phyloP scores from a whole-genome alignment of 1,284 basidiomycete species.

The Marasmius fiardii region DNA sequence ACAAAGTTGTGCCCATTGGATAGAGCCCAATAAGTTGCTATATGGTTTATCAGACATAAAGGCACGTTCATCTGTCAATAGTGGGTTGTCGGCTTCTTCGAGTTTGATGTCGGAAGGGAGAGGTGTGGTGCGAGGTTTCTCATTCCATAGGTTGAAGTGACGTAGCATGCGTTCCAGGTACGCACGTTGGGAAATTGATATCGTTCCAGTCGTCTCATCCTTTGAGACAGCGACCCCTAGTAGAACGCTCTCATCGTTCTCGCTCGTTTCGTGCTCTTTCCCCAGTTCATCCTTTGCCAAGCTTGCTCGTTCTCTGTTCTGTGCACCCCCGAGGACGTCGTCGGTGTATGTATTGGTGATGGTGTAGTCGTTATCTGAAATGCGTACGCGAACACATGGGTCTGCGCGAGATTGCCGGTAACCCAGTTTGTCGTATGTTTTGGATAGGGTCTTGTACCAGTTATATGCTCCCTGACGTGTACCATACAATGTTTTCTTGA shows the following conservation, averaged over 20 bases:
- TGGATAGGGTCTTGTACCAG: conserved; percentile 28
- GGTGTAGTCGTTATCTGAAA: not conserved
- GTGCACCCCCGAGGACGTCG: conserved; percentile 14
- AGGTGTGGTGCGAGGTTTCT: conserved; percentile 18
- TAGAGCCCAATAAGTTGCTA: not conserved
- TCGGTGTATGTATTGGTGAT: conserved; percentile 19
- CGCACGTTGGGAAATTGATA: conserved; percentile 16
- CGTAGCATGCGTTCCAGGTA: conserved; percentile 19
- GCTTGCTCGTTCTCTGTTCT: not conserved
- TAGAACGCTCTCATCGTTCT: not conserved
- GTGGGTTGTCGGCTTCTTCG: not conserved
- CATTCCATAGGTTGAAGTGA: conserved; percentile 12
- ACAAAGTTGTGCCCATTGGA: not conserved
- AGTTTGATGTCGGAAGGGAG: conserved; percentile 20
- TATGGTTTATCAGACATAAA: not conserved
- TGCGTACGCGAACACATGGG: conserved; percentile 20
- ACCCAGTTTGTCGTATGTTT: conserved; percentile 20
- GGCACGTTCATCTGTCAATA: not conserved
- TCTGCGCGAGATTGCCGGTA: conserved; percentile 18
- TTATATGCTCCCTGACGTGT: conserved; percentile 33
- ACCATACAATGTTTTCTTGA: conserved; percentile 30
- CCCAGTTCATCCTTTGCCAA: not conserved
- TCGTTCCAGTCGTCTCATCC: conserved; percentile 5
- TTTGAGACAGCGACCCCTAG: conserved; percentile 16
- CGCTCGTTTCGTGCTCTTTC: not conserved